Evolutionary conservation across 805 yeast species (phyloP), one percentile per base, ranked within the genome.

Genomic region (Yamadazyma phyllophila): DNA sequence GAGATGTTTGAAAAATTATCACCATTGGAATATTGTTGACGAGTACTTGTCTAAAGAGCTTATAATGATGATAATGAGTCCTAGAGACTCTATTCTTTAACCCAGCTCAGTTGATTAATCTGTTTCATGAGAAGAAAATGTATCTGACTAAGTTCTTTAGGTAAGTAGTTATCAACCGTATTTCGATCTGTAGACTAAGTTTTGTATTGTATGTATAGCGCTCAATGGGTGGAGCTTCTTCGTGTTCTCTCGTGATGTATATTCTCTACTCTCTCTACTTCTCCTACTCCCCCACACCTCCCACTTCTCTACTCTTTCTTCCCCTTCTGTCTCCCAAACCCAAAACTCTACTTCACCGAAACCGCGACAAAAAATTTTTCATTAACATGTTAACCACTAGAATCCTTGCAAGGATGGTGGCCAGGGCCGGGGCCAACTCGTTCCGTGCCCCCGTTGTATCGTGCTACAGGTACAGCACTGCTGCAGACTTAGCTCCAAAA

Each of bases 91-190:
- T 57, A 53, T 56, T 60, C 39, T 44, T 49, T 63, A 67, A 67
- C 73, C 71, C 71, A 66, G 71, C 71, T 67, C 73, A 67, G 60
- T 67, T 66, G 73, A 67, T 65, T 58, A 36, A 59, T 64, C 62
- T 63, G 68, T 65, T 60, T 66, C 53, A 64, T 67, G 71, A 66
- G 63, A 67, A 66, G 59, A 49, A 43, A 44, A 38, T 6, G n/a
- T 45, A 45, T 44, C 47, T 44, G 48, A 45, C 32, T 39, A 45
- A 45, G 45, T 35, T 44, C 47, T 44, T 39, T 39, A 39, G 47
- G 47, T 44, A 31, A 35, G 47, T 44, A 34, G 36, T 29, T 29
- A 14, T 17, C 36, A 26, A 37, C n/a, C 24, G 40, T n/a, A 37
- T 11, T n/a, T 34, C 32, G 13, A 20, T 6, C 24, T 20, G 24